phyloP scores from a whole-genome alignment of 805 yeast species.

The Maudiozyma barnettii region DNA sequence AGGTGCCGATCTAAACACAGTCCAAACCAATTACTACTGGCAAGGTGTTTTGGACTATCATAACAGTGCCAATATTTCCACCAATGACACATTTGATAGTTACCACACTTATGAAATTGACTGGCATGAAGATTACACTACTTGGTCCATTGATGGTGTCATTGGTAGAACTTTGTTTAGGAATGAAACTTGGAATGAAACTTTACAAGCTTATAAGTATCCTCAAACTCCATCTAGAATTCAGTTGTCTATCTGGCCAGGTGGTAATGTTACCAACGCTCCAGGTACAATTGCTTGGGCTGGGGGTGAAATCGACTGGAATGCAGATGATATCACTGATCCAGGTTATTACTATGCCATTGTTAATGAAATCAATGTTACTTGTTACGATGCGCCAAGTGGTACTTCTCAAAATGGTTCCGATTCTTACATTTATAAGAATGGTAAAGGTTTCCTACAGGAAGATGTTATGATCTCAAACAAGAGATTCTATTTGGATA shows the following conservation, averaged over 20 bases:
- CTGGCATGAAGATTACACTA: conserved; percentile 65
- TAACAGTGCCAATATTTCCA: conserved; percentile 38
- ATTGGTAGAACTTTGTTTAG: conserved; percentile 55
- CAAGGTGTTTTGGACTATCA: conserved; percentile 64
- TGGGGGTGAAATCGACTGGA: conserved; percentile 83
- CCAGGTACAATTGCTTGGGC: conserved; percentile 73
- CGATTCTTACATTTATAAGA: conserved; percentile 46
- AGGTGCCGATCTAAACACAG: conserved; percentile 58
- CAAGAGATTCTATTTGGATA: conserved; percentile 49
- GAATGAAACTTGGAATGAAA: conserved; percentile 51
- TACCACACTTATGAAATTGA: conserved; percentile 72
- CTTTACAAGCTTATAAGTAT: conserved; percentile 44
- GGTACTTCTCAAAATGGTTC: conserved; percentile 39
- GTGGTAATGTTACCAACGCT: conserved; percentile 46
- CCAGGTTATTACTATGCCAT: conserved; percentile 77
- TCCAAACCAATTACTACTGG: conserved; percentile 74
- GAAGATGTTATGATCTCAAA: conserved; percentile 52
- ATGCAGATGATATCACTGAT: conserved; percentile 57
- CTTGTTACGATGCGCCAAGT: conserved; percentile 66
- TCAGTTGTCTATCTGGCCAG: conserved; percentile 73
- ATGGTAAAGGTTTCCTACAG: conserved; percentile 36
- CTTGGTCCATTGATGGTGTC: conserved; percentile 68
- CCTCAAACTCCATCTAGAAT: conserved; percentile 73
- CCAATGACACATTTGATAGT: conserved; percentile 47
- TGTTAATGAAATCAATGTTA: conserved; percentile 48